Conservation (phyloP, 2,329 filamentous ascomycete genomes). For the Sclerotinia sclerotiorum region DNA sequence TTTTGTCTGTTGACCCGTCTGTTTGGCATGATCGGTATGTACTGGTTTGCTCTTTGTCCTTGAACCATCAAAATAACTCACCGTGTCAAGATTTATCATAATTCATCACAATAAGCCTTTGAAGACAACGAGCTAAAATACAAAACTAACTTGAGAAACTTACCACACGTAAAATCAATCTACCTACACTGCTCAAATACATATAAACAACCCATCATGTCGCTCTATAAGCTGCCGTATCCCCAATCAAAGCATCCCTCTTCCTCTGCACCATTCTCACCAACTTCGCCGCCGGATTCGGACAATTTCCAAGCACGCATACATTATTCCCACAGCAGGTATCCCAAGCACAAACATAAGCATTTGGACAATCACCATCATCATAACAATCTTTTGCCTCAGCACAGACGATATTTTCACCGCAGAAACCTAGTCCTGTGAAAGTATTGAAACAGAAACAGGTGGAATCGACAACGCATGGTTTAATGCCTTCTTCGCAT, state of each 20-base stretch:
- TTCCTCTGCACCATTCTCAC: background rate
- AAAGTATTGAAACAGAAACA: slow-evolving; percentile 21
- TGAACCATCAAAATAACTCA: rapidly evolving
- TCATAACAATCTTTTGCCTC: slow-evolving; percentile 9
- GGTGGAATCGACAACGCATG: slow-evolving; percentile 2
- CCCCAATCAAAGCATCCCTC: slow-evolving; percentile 9
- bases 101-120: too few species aligned
- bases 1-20: too few species aligned
- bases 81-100: background rate
- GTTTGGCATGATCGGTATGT: too few species aligned
- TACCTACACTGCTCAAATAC: background rate
- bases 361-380: slow-evolving; percentile 18
- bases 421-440: slow-evolving; percentile 11
- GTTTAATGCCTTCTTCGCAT: slow-evolving; percentile 19
- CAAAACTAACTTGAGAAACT: background rate
- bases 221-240: slow-evolving; percentile 15
- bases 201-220: background rate
- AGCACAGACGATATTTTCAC: slow-evolving; percentile 9
- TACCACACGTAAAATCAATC: background rate
- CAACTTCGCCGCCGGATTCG: slow-evolving; percentile 9
- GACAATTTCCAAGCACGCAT: slow-evolving; percentile 22
- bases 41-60: too few species aligned
- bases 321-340: slow-evolving; percentile 22
- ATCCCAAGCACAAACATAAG: slow-evolving; percentile 20
- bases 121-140: background rate